These are phyloP conservation scores for Rhodotorula diobovata DNA, from an alignment of 768 basidiomycete species.

Conservation along the genomic window DNA sequence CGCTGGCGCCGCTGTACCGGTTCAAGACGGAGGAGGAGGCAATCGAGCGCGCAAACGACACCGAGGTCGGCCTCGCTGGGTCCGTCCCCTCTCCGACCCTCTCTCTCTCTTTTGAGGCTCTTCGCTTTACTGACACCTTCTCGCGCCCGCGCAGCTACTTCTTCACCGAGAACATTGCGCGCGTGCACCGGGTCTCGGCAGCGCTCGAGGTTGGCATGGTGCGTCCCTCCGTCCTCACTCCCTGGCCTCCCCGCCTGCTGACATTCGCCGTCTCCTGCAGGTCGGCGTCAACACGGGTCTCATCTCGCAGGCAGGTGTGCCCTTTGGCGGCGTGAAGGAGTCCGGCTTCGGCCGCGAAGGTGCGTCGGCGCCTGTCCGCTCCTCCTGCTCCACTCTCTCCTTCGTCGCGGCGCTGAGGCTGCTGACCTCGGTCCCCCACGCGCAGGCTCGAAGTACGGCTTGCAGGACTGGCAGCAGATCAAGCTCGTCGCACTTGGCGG, in stretches of 20 bases:
- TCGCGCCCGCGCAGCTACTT: conserved; percentile 54
- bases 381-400: no score
- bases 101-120: neutral
- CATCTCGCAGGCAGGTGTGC: conserved; percentile 72
- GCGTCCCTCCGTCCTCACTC: neutral
- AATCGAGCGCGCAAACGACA: conserved; percentile 73
- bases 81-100: neutral
- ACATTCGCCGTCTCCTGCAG: neutral
- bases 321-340: conserved; percentile 68
- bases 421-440: conserved; percentile 53
- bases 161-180: conserved; percentile 76
- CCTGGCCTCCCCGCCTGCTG: neutral
- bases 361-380: neutral
- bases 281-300: conserved; percentile 55
- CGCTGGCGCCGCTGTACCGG: conserved; percentile 75
- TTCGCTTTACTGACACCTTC: neutral
- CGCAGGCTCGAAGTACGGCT: conserved; percentile 68
- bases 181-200: conserved; percentile 92
- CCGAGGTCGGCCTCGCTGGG: conserved; percentile 80
- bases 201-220: conserved; percentile 65
- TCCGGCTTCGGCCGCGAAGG: conserved; percentile 63
- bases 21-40: conserved; percentile 96
- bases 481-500: conserved; percentile 33
- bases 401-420: neutral
- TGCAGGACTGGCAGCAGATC: conserved; percentile 61